Evolutionary conservation across 1,284 basidiomycete genomes (phyloP).

Genomic region (Erythrobasidium hasegawianum): DNA sequence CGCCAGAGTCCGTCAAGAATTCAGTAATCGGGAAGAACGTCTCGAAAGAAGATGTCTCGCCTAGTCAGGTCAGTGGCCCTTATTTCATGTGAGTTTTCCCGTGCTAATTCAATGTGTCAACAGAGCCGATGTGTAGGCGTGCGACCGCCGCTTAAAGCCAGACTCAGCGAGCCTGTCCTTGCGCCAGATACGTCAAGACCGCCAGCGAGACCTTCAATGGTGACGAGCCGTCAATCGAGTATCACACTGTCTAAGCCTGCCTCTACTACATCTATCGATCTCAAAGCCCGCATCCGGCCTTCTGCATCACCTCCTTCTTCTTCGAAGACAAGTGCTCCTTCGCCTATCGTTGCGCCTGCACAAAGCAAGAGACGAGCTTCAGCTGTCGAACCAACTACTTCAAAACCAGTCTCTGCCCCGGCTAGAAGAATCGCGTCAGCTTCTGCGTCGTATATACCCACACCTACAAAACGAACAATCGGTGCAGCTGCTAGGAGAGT

Average conservation of each 20-base stretch:
- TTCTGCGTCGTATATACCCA: not conserved
- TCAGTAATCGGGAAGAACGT: too few species aligned
- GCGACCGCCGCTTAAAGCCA: not conserved
- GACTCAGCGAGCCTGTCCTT: slow-evolving; percentile 24
- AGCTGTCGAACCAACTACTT: not conserved
- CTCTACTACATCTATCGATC: not conserved
- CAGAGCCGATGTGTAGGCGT: too few species aligned
- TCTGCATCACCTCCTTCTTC: too few species aligned
- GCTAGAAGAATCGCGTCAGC: not conserved
- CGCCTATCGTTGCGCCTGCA: too few species aligned
- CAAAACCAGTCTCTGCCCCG: not conserved
- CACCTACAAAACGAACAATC: not conserved
- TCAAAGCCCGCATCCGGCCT: too few species aligned
- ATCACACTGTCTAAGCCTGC: slow-evolving; percentile 15
- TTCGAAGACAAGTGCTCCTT: too few species aligned
- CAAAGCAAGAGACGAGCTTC: not conserved
- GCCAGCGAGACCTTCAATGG: slow-evolving; percentile 13
- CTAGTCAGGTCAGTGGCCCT: too few species aligned
- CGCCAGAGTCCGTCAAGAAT: too few species aligned
- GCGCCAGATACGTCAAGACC: not conserved
- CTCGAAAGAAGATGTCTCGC: too few species aligned
- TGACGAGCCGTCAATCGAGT: slow-evolving; percentile 21
- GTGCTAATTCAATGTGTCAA: too few species aligned
- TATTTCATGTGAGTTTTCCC: too few species aligned
- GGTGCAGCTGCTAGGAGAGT: not conserved